Percentiles rank a stretch among this genome's conserved stretches.
Evolutionary conservation across 164 flowering plant genomes (phyloP).

Genomic region (Sedum album): DNA sequence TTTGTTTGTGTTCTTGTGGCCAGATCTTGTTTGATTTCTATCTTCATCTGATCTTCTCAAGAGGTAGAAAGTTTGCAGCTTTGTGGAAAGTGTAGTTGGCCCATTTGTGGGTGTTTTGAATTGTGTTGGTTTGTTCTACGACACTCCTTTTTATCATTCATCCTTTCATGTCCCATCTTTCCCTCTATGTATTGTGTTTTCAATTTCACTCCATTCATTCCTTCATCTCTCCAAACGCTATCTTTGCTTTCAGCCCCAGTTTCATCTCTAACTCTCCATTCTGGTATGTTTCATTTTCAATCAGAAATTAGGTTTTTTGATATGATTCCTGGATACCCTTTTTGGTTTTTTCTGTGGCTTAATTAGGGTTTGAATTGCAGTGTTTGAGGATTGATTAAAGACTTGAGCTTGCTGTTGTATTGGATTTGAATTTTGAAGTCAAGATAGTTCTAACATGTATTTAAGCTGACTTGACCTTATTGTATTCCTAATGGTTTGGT

Average conservation of each 20-base stretch:
- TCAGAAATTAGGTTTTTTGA: neutral
- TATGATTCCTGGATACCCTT: conserved; percentile 2
- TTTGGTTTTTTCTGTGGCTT: neutral
- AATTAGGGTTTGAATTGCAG: neutral
- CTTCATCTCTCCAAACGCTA: neutral
- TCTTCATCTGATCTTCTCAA: neutral
- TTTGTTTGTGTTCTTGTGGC: neutral
- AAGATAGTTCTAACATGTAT: neutral
- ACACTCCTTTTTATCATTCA: neutral
- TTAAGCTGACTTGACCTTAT: neutral
- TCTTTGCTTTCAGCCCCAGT: neutral
- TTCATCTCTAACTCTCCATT: neutral
- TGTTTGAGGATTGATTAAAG: neutral
- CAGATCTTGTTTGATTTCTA: conserved; percentile 1
- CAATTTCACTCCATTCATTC: neutral
- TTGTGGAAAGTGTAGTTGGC: conserved; percentile 2
- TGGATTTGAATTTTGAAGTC: neutral
- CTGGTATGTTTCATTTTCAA: neutral
- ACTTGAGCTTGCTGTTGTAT: neutral
- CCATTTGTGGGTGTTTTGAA: too few species aligned
- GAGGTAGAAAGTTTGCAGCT: conserved; percentile 3
- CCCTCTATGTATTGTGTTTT: neutral
- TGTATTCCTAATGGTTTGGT: neutral
- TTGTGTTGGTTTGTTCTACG: neutral
- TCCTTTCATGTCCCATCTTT: neutral